Conservation (phyloP, 257 asterid genomes). For the Przewalskia tangutica region DNA sequence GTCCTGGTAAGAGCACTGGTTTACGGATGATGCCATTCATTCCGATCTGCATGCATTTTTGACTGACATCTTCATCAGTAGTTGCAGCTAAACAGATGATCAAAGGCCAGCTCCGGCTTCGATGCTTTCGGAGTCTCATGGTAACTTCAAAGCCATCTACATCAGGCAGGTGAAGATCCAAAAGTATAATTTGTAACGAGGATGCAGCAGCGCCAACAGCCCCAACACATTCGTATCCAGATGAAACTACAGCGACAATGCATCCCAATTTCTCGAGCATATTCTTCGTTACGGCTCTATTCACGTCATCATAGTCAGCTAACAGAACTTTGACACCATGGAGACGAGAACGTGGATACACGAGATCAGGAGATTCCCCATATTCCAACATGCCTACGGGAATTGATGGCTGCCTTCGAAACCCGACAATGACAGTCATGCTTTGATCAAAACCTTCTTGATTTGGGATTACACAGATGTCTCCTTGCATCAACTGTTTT, state of each 20-base stretch:
- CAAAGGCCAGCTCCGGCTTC: slow-evolving; percentile 71
- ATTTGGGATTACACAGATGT: slow-evolving; percentile 55
- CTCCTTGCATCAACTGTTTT: slow-evolving; percentile 94
- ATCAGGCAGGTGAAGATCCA: slow-evolving; percentile 80
- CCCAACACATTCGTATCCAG: slow-evolving; percentile 70
- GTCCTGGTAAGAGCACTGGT: slow-evolving; percentile 56
- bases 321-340: slow-evolving; percentile 60
- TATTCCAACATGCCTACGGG: slow-evolving; percentile 35
- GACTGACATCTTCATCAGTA: slow-evolving; percentile 41
- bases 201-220: slow-evolving; percentile 44
- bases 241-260: slow-evolving; percentile 51
- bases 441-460: slow-evolving; percentile 62
- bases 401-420: slow-evolving; percentile 46
- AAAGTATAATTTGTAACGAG: slow-evolving; percentile 42
- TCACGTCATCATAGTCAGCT: slow-evolving; percentile 66
- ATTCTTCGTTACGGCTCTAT: slow-evolving; percentile 64
- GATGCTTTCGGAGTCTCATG: slow-evolving; percentile 52
- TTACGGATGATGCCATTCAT: slow-evolving; percentile 73
- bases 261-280: slow-evolving; percentile 88
- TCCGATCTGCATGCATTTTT: slow-evolving; percentile 51
- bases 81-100: slow-evolving; percentile 61
- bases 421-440: slow-evolving; percentile 73
- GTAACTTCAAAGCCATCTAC: slow-evolving; percentile 77
- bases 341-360: slow-evolving; percentile 42
- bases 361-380: slow-evolving; percentile 40